These are phyloP conservation scores for Adansonia rubrostipa DNA, from an alignment of 441 rosid genomes.

Conservation along the genomic window DNA sequence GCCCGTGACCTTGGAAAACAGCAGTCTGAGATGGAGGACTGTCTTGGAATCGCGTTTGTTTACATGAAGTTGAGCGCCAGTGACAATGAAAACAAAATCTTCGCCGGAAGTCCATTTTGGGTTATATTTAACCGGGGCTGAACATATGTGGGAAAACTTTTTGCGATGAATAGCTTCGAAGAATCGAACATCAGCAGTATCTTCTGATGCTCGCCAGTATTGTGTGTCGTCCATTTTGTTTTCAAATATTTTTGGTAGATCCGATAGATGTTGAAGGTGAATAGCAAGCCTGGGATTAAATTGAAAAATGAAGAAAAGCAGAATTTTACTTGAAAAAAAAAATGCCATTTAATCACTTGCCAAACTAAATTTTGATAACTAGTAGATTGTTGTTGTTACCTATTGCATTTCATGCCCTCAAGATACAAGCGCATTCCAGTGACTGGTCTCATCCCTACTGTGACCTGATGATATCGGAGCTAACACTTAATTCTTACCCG, in stretches of 20 bases:
- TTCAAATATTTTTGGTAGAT: constrained; percentile 52
- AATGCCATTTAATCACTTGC: background rate
- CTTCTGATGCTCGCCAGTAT: constrained; percentile 72
- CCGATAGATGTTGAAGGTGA: constrained; percentile 76
- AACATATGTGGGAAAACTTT: constrained; percentile 70
- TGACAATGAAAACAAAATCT: constrained; percentile 67
- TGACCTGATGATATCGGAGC: constrained; percentile 50
- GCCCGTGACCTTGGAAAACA: constrained; percentile 60
- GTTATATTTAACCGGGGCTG: constrained; percentile 70
- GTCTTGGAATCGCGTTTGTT: constrained; percentile 62
- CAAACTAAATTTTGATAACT: background rate
- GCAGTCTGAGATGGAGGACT: constrained; percentile 78
- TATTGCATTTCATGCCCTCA: constrained; percentile 89
- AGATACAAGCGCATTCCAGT: constrained; percentile 86
- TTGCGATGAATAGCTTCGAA: constrained; percentile 62
- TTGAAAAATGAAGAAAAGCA: background rate
- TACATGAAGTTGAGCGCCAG: constrained; percentile 82
- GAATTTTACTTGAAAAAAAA: constrained; percentile 1
- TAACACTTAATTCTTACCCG: background rate
- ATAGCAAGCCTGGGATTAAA: constrained; percentile 57
- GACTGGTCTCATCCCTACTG: constrained; percentile 56
- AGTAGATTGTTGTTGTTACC: constrained; percentile 40
- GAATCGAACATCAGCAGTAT: constrained; percentile 42
- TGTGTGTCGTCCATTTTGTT: constrained; percentile 54
- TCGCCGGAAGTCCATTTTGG: constrained; percentile 44